These are phyloP conservation scores for Penicillium sp. DNA, from an alignment of 2,329 filamentous ascomycete species.

Conservation along the genomic window DNA sequence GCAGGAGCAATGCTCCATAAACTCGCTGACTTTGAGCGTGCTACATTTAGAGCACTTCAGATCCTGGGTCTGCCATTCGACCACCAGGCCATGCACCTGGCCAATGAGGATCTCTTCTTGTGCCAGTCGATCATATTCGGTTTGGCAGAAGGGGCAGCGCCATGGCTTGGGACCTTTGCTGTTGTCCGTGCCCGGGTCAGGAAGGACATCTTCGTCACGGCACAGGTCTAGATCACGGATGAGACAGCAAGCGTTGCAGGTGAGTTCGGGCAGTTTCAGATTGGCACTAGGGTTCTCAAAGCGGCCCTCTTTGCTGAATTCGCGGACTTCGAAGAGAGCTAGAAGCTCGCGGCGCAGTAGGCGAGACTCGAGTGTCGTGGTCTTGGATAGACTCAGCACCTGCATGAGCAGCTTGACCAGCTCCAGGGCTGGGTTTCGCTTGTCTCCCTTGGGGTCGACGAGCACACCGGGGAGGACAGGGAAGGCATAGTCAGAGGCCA, in stretches of 20 bases:
- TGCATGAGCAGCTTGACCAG: slow-evolving; percentile 94
- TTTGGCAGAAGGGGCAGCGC: slow-evolving; percentile 77
- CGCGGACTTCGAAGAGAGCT: slow-evolving; percentile 87
- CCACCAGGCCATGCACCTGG: slow-evolving; percentile 74
- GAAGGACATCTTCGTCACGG: slow-evolving; percentile 81
- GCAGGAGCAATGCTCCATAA: slow-evolving; percentile 96
- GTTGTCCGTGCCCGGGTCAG: slow-evolving; percentile 49
- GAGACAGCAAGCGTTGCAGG: slow-evolving; percentile 89
- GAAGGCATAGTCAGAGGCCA: slow-evolving; percentile 86
- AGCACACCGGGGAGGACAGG: slow-evolving; percentile 68
- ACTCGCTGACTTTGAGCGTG: slow-evolving; percentile 79
- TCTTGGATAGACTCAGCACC: slow-evolving; percentile 86
- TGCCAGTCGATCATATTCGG: slow-evolving; percentile 75
- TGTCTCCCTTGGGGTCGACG: slow-evolving; percentile 60
- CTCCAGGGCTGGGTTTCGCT: slow-evolving; percentile 79
- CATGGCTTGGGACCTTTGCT: slow-evolving; percentile 60
- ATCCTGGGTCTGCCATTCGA: slow-evolving; percentile 89
- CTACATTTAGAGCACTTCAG: slow-evolving; percentile 78
- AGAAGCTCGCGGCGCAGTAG: slow-evolving; percentile 88
- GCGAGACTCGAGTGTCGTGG: slow-evolving; percentile 85
- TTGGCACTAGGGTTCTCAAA: slow-evolving; percentile 85
- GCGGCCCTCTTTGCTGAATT: slow-evolving; percentile 86
- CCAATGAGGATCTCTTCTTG: slow-evolving; percentile 84
- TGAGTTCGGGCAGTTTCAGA: slow-evolving; percentile 74
- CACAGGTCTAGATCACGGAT: slow-evolving; percentile 90